These are phyloP conservation scores for Fusarium nanum DNA, from an alignment of 2,329 filamentous ascomycete species.

Conservation along the genomic window DNA sequence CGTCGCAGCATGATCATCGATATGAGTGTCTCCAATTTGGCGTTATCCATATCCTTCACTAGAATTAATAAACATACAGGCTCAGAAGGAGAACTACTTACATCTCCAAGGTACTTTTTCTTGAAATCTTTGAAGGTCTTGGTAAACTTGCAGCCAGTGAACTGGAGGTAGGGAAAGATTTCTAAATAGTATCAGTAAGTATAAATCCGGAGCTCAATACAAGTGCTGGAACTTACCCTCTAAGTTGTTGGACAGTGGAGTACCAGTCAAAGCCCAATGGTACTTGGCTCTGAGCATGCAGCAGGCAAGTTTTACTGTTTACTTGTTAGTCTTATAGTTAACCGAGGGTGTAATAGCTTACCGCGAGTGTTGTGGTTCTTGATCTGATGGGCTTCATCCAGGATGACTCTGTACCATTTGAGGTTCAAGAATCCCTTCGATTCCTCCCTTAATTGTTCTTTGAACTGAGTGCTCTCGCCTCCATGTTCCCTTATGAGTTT, in stretches of 20 bases:
- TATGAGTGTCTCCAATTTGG: neutral
- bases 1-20: neutral
- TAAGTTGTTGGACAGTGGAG: neutral
- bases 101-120: no score
- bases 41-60: no score
- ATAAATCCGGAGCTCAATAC: no score
- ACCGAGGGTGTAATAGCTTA: constrained; percentile 13
- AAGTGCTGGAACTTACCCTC: no score
- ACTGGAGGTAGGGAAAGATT: neutral
- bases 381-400: constrained; percentile 65
- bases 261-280: neutral
- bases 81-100: no score
- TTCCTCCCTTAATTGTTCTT: constrained; percentile 49
- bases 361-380: constrained; percentile 58
- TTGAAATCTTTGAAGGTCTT: no score
- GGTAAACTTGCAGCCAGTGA: no score
- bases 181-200: neutral
- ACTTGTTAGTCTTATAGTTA: no score
- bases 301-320: neutral
- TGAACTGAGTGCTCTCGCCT: constrained; percentile 34
- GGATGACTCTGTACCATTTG: constrained; percentile 62
- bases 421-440: no score
- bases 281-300: neutral
- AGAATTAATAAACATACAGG: no score
- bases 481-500: neutral